phyloP scores from a whole-genome alignment of 2,329 filamentous ascomycete species.

The Ophiostoma quercus region DNA sequence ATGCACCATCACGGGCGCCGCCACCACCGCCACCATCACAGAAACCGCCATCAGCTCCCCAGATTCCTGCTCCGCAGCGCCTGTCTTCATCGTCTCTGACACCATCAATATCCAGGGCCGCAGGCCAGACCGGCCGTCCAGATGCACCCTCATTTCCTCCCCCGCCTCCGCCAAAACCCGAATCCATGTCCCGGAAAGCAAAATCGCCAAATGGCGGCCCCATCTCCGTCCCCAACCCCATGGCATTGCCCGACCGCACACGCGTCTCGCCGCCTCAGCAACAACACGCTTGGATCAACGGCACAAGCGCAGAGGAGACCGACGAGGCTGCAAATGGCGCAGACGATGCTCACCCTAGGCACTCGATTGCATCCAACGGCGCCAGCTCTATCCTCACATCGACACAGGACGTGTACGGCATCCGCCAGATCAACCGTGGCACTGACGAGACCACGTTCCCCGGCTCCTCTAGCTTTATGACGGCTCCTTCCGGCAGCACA shows the following conservation, averaged over 20 bases:
- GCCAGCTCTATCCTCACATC: constrained; percentile 34
- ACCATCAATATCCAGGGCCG: not conserved
- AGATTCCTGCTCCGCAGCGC: not conserved
- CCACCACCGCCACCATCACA: constrained; percentile 17
- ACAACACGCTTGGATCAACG: constrained; percentile 12
- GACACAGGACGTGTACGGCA: constrained; percentile 32
- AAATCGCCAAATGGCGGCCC: constrained; percentile 21
- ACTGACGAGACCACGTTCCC: constrained; percentile 20
- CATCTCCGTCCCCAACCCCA: constrained; percentile 24
- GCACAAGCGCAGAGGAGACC: constrained; percentile 17
- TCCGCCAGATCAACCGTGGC: constrained; percentile 30
- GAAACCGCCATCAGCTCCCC: not conserved
- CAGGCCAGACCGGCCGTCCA: constrained; percentile 13
- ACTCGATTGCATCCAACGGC: constrained; percentile 35
- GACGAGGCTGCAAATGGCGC: constrained; percentile 16
- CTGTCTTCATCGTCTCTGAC: not conserved
- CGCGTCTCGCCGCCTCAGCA: not conserved
- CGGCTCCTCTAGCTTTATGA: constrained; percentile 6
- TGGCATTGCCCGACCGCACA: constrained; percentile 23
- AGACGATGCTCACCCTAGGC: constrained; percentile 31
- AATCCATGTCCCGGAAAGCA: constrained; percentile 12
- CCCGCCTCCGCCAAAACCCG: constrained; percentile 22
- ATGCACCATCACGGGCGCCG: constrained; percentile 9
- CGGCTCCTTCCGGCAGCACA: constrained; percentile 1
- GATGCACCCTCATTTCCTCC: constrained; percentile 20